Percentiles rank a stretch among this genome's conserved stretches.
Conservation (phyloP, 2,329 filamentous ascomycete species). For the Aspergillus uvarum region DNA sequence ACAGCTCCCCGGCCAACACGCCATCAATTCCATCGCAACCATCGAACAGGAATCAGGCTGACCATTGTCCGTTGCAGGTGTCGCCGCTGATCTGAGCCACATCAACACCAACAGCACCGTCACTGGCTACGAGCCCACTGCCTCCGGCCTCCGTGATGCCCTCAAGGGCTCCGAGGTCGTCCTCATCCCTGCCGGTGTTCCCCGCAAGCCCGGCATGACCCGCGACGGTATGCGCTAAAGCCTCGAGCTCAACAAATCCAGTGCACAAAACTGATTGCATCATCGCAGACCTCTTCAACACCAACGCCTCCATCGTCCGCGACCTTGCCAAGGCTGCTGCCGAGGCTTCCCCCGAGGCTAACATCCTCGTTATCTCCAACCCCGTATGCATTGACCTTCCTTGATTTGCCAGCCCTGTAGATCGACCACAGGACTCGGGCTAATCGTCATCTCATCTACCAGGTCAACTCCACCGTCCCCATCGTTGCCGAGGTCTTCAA, state of each 20-base stretch:
- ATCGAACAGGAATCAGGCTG: slow-evolving; percentile 7
- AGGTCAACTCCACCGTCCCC: slow-evolving; percentile 97
- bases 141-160: slow-evolving; percentile 71
- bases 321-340: slow-evolving; percentile 95
- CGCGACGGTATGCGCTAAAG: slow-evolving; percentile 67
- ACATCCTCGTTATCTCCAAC: slow-evolving; percentile 97
- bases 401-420: not conserved
- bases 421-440: not conserved
- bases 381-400: slow-evolving; percentile 56
- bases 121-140: slow-evolving; percentile 79
- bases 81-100: slow-evolving; percentile 96
- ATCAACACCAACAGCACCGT: slow-evolving; percentile 98
- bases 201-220: slow-evolving; percentile 99
- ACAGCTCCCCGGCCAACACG: not conserved
- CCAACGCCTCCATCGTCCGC: slow-evolving; percentile 98
- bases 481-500: slow-evolving; percentile 98
- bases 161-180: slow-evolving; percentile 90
- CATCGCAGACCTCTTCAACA: slow-evolving; percentile 89
- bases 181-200: slow-evolving; percentile 96
- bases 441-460: slow-evolving; percentile 1
- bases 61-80: slow-evolving; percentile 60
- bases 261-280: slow-evolving; percentile 8
- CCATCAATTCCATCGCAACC: not conserved
- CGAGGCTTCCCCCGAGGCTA: slow-evolving; percentile 84
- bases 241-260: not conserved